Conservation (phyloP, 1,284 basidiomycete species). For the Marasmius tenuissimus region DNA sequence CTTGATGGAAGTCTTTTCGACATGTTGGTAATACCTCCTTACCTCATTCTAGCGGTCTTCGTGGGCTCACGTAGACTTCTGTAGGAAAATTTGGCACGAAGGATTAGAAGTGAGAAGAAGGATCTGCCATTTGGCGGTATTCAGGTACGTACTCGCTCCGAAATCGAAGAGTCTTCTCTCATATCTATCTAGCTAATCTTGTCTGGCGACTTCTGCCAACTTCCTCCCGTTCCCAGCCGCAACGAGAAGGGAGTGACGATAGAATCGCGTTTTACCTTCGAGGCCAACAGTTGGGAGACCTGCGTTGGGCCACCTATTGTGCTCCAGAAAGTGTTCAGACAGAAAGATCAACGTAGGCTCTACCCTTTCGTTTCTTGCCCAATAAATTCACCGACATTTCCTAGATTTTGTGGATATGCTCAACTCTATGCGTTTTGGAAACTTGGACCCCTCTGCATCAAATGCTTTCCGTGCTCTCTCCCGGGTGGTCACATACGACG, state of each 20-base stretch:
- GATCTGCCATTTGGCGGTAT: slow-evolving; percentile 83
- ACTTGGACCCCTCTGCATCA: slow-evolving; percentile 57
- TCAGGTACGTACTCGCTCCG: slow-evolving; percentile 51
- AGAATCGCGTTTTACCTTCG: slow-evolving; percentile 74
- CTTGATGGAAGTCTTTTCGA: slow-evolving; percentile 87
- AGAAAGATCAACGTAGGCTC: slow-evolving; percentile 55
- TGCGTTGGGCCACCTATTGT: slow-evolving; percentile 58
- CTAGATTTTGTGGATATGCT: slow-evolving; percentile 87
- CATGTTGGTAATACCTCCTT: slow-evolving; percentile 55
- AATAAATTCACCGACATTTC: background rate
- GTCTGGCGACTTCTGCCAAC: slow-evolving; percentile 92
- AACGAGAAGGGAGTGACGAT: slow-evolving; percentile 21
- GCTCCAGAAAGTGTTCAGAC: slow-evolving; percentile 67
- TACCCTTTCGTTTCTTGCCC: background rate
- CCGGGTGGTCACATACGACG: slow-evolving; percentile 61
- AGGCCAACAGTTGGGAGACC: slow-evolving; percentile 72
- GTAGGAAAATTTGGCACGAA: slow-evolving; percentile 54
- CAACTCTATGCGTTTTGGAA: slow-evolving; percentile 89
- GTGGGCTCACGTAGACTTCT: background rate
- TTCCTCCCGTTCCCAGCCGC: slow-evolving; percentile 77
- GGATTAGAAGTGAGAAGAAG: slow-evolving; percentile 49
- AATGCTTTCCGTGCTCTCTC: slow-evolving; percentile 61
- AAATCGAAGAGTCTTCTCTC: background rate
- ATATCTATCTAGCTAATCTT: slow-evolving; percentile 59
- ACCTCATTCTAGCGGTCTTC: background rate